Evolutionary conservation across 1,284 basidiomycete genomes (phyloP).

Genomic region (Boletus hoseneyae): DNA sequence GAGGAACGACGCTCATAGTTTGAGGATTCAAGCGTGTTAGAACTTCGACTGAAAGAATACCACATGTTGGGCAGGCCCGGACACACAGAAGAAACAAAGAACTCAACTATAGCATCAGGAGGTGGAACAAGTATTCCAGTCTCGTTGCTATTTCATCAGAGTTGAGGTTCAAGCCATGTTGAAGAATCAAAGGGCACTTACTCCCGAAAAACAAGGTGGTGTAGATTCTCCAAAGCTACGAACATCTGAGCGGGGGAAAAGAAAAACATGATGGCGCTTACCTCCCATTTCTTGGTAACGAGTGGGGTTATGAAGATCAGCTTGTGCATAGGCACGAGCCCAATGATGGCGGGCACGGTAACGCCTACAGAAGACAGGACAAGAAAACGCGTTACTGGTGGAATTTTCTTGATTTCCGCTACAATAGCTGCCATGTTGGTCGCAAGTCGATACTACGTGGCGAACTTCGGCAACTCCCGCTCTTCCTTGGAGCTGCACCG

Average conservation of each 20-base stretch:
- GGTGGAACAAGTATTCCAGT: conserved; percentile 67
- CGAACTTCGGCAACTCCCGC: too few relatives aligned
- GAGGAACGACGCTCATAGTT: conserved; percentile 58
- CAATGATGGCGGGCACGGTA: conserved; percentile 59
- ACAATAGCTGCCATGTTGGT: conserved; percentile 35
- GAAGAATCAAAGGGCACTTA: conserved; percentile 32
- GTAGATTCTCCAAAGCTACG: conserved; percentile 72
- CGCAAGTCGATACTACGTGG: not conserved
- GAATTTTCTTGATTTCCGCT: conserved; percentile 75
- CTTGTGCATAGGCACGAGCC: conserved; percentile 52
- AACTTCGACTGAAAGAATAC: conserved; percentile 49
- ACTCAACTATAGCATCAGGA: conserved; percentile 75
- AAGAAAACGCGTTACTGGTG: conserved; percentile 79
- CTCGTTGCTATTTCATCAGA: conserved; percentile 42
- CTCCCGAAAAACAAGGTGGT: conserved; percentile 79
- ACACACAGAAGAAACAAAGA: not conserved
- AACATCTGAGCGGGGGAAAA: not conserved
- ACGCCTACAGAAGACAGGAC: conserved; percentile 59
- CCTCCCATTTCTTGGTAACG: conserved; percentile 52
- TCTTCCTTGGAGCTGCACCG: too few relatives aligned
- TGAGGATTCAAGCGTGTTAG: conserved; percentile 60
- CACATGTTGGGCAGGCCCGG: not conserved
- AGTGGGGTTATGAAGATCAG: conserved; percentile 54
- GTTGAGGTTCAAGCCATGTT: not conserved
- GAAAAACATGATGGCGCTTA: conserved; percentile 31